Conservation (phyloP, 148 eudicot species). For the Cornus controversa region DNA sequence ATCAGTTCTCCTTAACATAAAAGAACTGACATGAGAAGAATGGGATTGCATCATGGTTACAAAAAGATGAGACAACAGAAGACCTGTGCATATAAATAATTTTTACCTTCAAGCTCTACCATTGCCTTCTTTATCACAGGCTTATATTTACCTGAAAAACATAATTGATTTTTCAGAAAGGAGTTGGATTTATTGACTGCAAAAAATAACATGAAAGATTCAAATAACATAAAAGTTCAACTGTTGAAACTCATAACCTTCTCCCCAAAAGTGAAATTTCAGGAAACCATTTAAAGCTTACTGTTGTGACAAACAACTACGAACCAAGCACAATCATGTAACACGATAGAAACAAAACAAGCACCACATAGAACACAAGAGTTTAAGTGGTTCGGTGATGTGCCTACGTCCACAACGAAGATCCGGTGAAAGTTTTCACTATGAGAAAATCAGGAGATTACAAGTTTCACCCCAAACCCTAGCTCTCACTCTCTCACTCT, state of each 20-base stretch:
- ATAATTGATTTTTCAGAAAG: not conserved
- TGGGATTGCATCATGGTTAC: no score
- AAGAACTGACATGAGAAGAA: not conserved
- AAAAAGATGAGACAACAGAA: not conserved
- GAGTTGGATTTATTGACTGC: not conserved
- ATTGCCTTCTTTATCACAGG: constrained; percentile 99
- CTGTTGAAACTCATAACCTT: not conserved
- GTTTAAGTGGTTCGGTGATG: no score
- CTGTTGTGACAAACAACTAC: no score
- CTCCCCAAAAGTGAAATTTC: not conserved
- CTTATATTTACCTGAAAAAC: constrained; percentile 84
- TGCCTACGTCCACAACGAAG: no score
- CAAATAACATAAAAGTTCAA: not conserved
- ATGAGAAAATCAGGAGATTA: no score
- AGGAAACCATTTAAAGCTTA: not conserved
- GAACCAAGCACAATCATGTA: no score
- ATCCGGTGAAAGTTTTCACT: no score
- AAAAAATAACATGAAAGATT: not conserved
- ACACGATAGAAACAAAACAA: no score
- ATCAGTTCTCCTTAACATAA: not conserved
- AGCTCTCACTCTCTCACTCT: no score
- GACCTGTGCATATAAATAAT: not conserved
- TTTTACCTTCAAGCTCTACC: constrained; percentile 93
- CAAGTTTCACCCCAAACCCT: no score
- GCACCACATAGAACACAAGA: no score